Evolutionary conservation across 1,139 yeast species (phyloP).

Genomic region (Debaryomycetaceae sp.): DNA sequence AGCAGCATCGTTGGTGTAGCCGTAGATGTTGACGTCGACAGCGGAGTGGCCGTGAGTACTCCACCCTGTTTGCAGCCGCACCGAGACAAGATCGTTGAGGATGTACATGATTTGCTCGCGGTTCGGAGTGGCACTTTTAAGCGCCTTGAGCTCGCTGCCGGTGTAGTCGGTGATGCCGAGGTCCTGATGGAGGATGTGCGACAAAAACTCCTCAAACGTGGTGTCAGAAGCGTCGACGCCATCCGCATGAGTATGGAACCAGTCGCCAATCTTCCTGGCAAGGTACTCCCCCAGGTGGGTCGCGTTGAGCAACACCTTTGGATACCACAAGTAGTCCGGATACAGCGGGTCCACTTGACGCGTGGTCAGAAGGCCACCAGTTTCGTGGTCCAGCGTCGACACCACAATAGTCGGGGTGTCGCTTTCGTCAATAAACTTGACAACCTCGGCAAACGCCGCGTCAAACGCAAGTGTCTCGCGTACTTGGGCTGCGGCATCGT

Average conservation of each 20-base stretch:
- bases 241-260: constrained; percentile 19
- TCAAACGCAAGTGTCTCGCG: constrained; percentile 75
- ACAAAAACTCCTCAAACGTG: constrained; percentile 35
- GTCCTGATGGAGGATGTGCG: constrained; percentile 50
- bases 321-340: constrained; percentile 68
- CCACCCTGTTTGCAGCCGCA: constrained; percentile 80
- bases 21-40: constrained; percentile 84
- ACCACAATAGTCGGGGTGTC: constrained; percentile 71
- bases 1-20: constrained; percentile 50
- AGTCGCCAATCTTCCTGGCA: constrained; percentile 24
- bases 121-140: constrained; percentile 19
- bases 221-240: no score
- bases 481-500: constrained; percentile 86
- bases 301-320: constrained; percentile 61
- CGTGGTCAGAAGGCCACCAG: constrained; percentile 77
- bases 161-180: constrained; percentile 59
- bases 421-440: constrained; percentile 57
- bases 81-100: constrained; percentile 58
- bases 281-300: constrained; percentile 72
- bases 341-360: constrained; percentile 56
- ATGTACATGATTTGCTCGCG: constrained; percentile 30
- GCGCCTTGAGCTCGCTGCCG: constrained; percentile 39
- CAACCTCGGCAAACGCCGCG: constrained; percentile 65
- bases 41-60: constrained; percentile 88
- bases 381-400: constrained; percentile 86